These are phyloP conservation scores for Venturia pyrina DNA, from an alignment of 2,329 filamentous ascomycete genomes.

Conservation along the genomic window DNA sequence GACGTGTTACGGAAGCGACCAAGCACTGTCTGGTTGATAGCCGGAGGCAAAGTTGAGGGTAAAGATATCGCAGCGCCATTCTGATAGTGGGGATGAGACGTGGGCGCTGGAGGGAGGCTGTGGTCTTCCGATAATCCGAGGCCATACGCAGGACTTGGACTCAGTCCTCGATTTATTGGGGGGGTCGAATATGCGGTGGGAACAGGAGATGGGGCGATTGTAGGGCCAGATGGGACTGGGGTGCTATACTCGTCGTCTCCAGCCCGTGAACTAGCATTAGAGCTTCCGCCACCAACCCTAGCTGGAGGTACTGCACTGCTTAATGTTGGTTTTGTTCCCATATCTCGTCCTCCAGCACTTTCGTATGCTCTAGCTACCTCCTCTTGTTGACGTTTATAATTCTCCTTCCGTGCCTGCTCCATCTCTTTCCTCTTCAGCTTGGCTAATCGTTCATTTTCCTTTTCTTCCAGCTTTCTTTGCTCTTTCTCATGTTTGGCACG, in stretches of 20 bases:
- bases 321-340: background rate
- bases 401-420: constrained; percentile 37
- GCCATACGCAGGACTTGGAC: constrained; percentile 24
- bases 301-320: background rate
- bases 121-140: constrained; percentile 40
- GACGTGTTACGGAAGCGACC: constrained; percentile 60
- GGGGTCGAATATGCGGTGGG: background rate
- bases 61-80: constrained; percentile 23
- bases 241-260: background rate
- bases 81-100: constrained; percentile 27
- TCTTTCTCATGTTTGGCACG: constrained; percentile 48
- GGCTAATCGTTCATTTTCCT: constrained; percentile 21
- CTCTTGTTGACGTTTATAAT: constrained; percentile 20
- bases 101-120: constrained; percentile 20
- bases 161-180: background rate
- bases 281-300: background rate
- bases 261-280: background rate
- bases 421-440: constrained; percentile 34
- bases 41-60: background rate
- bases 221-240: constrained; percentile 18
- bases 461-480: constrained; percentile 45
- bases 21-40: constrained; percentile 32
- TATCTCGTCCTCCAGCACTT: background rate
- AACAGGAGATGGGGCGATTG: constrained; percentile 44
- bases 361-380: constrained; percentile 4